A percentile compares a stretch with the other conserved stretches of the same genome.
Conservation (phyloP, 2,329 filamentous ascomycete species). For the Colletotrichum musae region DNA sequence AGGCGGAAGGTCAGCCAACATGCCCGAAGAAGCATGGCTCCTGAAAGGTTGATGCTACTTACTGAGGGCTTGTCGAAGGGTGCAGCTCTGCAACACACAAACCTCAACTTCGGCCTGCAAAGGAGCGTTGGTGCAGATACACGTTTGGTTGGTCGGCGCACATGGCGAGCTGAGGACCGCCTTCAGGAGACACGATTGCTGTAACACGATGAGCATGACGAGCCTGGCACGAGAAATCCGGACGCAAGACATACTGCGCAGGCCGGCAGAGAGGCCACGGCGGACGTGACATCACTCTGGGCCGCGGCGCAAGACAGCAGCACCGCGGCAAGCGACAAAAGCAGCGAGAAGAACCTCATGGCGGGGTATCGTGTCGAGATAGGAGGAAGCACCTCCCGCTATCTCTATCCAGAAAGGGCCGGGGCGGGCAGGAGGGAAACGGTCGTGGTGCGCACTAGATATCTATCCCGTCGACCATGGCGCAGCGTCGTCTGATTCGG, state of each 20-base stretch:
- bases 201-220: neutral
- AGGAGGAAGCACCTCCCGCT: slow-evolving; percentile 20
- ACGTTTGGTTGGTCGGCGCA: slow-evolving; percentile 46
- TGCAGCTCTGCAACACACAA: slow-evolving; percentile 50
- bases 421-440: neutral
- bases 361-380: slow-evolving; percentile 4
- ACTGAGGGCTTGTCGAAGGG: slow-evolving; percentile 51
- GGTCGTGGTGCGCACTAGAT: slow-evolving; percentile 28
- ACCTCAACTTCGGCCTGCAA: slow-evolving; percentile 46
- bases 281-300: slow-evolving; percentile 29
- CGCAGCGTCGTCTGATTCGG: slow-evolving; percentile 20
- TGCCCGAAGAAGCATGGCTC: neutral
- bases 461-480: slow-evolving; percentile 34
- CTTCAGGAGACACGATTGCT: slow-evolving; percentile 48
- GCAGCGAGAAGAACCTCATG: slow-evolving; percentile 35
- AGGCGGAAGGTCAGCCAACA: slow-evolving; percentile 14
- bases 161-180: slow-evolving; percentile 48
- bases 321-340: slow-evolving; percentile 29
- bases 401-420: neutral
- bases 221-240: neutral
- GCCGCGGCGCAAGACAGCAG: slow-evolving; percentile 31
- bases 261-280: slow-evolving; percentile 45
- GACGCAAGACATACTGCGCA: slow-evolving; percentile 49
- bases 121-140: slow-evolving; percentile 49
- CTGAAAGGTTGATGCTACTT: slow-evolving; percentile 28